These are phyloP conservation scores for Rhododendron henanense DNA, from an alignment of 148 eudicot species.

Conservation along the genomic window DNA sequence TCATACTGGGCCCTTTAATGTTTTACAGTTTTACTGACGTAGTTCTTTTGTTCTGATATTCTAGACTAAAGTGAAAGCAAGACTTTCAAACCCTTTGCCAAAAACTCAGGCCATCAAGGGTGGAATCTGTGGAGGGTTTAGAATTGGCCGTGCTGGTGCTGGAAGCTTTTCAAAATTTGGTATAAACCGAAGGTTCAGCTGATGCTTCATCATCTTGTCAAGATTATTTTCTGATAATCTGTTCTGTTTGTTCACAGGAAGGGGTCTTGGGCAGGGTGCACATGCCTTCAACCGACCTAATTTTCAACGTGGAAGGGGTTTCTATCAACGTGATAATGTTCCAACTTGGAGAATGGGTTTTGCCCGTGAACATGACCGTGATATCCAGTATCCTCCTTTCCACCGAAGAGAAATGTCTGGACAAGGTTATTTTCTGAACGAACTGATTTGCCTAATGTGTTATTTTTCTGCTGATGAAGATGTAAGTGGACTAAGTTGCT, in stretches of 20 bases:
- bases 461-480: neutral
- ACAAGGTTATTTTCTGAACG: conserved; percentile 20
- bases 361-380: conserved; percentile 34
- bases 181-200: conserved; percentile 3
- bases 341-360: conserved; percentile 43
- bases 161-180: conserved; percentile 21
- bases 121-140: conserved; percentile 79
- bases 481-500: neutral
- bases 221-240: conserved; percentile 2
- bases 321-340: conserved; percentile 42
- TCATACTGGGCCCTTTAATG: neutral
- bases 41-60: neutral
- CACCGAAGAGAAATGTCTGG: conserved; percentile 38
- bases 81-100: conserved; percentile 85
- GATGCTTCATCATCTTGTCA: neutral
- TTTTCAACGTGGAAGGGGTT: conserved; percentile 52
- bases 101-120: conserved; percentile 90
- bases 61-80: conserved; percentile 64
- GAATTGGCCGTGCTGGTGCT: conserved; percentile 56
- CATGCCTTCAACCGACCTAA: conserved; percentile 37
- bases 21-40: neutral
- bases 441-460: neutral
- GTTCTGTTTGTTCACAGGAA: conserved; percentile 36
- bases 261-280: conserved; percentile 50
- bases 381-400: conserved; percentile 51